Percentiles rank a stretch among this genome's conserved stretches.
These are phyloP conservation scores for Tricholoma terreum DNA, from an alignment of 768 basidiomycete species.

Conservation along the genomic window DNA sequence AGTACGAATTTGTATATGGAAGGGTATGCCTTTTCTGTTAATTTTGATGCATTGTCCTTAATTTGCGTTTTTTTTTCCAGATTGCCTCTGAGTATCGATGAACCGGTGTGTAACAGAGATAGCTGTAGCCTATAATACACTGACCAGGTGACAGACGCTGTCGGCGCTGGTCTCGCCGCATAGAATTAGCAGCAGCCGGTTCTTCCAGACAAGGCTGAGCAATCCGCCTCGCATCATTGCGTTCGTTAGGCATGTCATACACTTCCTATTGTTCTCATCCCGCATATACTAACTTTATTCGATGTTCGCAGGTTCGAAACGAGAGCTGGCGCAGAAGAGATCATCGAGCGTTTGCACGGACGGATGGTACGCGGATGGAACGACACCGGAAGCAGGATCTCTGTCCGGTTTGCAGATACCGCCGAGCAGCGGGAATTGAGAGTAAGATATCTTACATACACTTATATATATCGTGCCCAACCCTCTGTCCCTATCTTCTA, in stretches of 20 bases:
- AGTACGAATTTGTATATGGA: slow-evolving; percentile 85
- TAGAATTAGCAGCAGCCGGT: slow-evolving; percentile 69
- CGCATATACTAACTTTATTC: slow-evolving; percentile 3
- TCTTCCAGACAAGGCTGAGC: slow-evolving; percentile 77
- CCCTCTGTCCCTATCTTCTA: slow-evolving; percentile 22
- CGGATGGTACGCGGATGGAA: slow-evolving; percentile 79
- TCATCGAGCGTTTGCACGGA: slow-evolving; percentile 75
- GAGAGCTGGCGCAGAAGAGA: slow-evolving; percentile 69
- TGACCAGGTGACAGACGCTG: slow-evolving; percentile 44
- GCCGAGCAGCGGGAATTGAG: slow-evolving; percentile 74
- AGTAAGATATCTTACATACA: slow-evolving; percentile 34
- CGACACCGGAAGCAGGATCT: slow-evolving; percentile 72
- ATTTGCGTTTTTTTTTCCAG: slow-evolving; percentile 30
- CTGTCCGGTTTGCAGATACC: slow-evolving; percentile 78
- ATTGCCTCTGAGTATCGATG: slow-evolving; percentile 70
- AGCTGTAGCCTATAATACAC: background rate
- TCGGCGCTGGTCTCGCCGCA: slow-evolving; percentile 65
- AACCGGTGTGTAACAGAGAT: slow-evolving; percentile 40
- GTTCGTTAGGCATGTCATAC: slow-evolving; percentile 61
- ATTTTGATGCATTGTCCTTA: background rate
- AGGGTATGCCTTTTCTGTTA: slow-evolving; percentile 42
- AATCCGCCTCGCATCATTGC: slow-evolving; percentile 78
- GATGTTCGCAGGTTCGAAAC: slow-evolving; percentile 55
- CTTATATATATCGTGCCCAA: background rate
- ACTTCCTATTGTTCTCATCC: background rate